Base-by-base conservation (phyloP, 495 filamentous ascomycete genomes). In the Melanomma pulvis-pyrius region DNA sequence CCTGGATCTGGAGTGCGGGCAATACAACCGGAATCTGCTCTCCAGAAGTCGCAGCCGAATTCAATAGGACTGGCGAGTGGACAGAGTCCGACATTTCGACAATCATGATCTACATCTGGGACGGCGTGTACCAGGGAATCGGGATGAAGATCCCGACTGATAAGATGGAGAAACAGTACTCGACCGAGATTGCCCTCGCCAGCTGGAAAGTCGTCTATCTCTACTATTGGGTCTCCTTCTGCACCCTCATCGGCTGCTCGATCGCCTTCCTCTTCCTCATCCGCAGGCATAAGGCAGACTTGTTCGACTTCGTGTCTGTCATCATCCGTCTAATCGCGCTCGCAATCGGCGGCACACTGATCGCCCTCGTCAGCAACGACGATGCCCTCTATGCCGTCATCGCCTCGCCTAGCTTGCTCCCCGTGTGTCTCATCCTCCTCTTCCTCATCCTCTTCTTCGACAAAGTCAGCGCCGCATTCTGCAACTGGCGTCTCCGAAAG, bases 251-350 rank as follows among this genome's bases (percentile, higher is more conserved):
- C n/a, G 26, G 47, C 34, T 69, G 54, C 25, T 65, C 57, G 2
- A 63, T 72, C 44, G n/a, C 50, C 41, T 72, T 69, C 67, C 66
- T 72, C 1, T 36, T 72, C 49, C 62, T 72, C 44, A 67, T 72
- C 46, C 70, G 70, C 26, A 62, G 61, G 41, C 62, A 70, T 30
- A 65, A 63, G 19, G 55, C 59, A 30, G 65, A 72, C 39, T 7
- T 63, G 13, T 72, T 72, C 67, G 67, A 72, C 53, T 72, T 59
- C 49, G 49, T 67, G 8, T 69, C 70, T 12, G 46, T 72, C 56
- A 65, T 63, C 22, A 28, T 57, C 15, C 67, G 70, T 1, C 5
- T 53, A 0, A 15, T 69, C 28, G 59, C 49, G 1, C 30, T 70
- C 17, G 52, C 21, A 13, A 44, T 67, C 28, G 59, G 66, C 21